These are phyloP conservation scores for Haematococcus sp. DNA, from an alignment of 139 green algal genomes.

Conservation along the genomic window DNA sequence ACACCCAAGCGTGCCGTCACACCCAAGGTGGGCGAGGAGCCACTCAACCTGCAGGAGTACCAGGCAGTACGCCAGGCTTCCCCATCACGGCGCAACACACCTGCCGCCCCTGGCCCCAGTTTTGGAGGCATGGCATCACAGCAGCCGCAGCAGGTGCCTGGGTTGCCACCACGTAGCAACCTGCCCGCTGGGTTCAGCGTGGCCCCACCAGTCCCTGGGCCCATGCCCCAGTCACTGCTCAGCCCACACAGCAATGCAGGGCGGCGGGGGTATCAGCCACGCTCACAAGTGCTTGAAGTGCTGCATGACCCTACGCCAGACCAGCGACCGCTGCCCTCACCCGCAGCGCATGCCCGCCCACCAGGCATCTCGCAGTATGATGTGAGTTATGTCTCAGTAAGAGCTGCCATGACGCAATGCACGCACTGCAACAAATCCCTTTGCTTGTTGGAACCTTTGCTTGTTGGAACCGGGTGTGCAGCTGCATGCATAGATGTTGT, in stretches of 20 bases:
- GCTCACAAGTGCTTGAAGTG: conserved; percentile 8
- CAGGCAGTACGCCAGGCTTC: conserved; percentile 22
- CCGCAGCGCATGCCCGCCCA: not conserved
- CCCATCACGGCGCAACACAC: not conserved
- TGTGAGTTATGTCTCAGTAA: too few relatives aligned
- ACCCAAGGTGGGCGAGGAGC: conserved; percentile 43
- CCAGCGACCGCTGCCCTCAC: not conserved
- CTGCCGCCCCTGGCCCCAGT: not conserved
- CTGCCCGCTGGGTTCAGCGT: not conserved
- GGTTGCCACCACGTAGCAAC: not conserved
- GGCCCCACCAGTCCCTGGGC: not conserved
- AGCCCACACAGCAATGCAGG: not conserved
- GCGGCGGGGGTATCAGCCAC: not conserved
- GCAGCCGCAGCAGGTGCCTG: not conserved
- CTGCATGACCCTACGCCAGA: not conserved
- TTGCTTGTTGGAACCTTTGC: not conserved
- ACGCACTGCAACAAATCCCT: not conserved
- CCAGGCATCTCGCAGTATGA: conserved; percentile 14
- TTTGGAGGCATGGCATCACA: not conserved
- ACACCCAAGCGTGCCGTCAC: conserved; percentile 37
- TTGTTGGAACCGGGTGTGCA: not conserved
- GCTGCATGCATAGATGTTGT: too few relatives aligned
- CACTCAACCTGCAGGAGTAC: conserved; percentile 38
- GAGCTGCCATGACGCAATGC: too few relatives aligned
- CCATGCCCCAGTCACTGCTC: not conserved